Base-by-base conservation (phyloP, 352 stramenopile genomes). In the Globisporangium takayamanum region DNA sequence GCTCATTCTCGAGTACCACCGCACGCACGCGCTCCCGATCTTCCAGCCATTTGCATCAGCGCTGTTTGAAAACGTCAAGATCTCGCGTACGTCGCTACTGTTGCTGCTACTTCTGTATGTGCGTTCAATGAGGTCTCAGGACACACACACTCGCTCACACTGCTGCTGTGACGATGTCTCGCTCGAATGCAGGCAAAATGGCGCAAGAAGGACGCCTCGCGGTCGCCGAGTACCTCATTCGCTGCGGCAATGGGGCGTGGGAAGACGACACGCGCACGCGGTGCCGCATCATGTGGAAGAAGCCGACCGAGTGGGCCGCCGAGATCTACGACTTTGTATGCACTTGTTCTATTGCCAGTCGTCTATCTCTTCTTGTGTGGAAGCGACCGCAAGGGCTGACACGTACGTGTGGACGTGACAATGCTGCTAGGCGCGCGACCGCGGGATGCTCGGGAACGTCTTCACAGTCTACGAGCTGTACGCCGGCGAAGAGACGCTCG, bases 391-490 rank as follows among this genome's bases (percentile, higher is more conserved):
- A 42, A 45, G 71, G 48, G 59, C 56, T 56, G 55, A 48, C 42
- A 12, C 15, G 59, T 0, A 50, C 6, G 20, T 57, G 3, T 48
- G 15, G 16, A 10, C 37, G 30, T 14, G 1, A 36, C 12, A n/a
- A 0, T 37, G 44, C 4, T 15, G 49, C 15, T 53, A 92, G 84
- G 81, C 81, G 20, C 84, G 76, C 47, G 73, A 84, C 18, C 70
- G 80, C 39, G 80, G 73, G 5, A 94, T 94, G 84, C 25, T 92
- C 47, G 81, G 76, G 50, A 92, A 89, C 36, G 82, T 94, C 16
- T 94, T 88, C 53, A 94, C 84, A 41, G 75, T 94, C 33, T 94
- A 91, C 63, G 84, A 94, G 61, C 66, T 94, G 50, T 91, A 94
- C 59, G 80, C 84, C 11, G 84, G 84, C 45, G 84, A 92, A 56